Conservation (phyloP, 441 rosid genomes). For the Pelargonium myrrhifolium region DNA sequence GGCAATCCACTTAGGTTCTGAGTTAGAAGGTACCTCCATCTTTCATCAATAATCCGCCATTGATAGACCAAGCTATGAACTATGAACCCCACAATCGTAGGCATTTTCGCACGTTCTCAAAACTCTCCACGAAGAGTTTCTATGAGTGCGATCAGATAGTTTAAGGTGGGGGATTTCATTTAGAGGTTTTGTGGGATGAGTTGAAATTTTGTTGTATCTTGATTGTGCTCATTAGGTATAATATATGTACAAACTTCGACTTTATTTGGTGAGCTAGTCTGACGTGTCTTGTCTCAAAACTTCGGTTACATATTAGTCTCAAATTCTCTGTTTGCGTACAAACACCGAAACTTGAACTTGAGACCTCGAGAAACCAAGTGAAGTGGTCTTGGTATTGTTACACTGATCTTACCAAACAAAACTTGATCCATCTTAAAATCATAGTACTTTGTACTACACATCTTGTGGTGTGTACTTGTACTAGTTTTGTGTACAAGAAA, state of each 20-base stretch:
- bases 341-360: no score
- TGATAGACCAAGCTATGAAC: background rate
- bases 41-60: background rate
- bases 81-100: background rate
- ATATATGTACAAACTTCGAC: no score
- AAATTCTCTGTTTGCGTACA: no score
- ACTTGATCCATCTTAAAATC: background rate
- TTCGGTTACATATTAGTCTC: no score
- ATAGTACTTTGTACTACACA: constrained; percentile 1
- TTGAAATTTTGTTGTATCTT: background rate
- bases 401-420: background rate
- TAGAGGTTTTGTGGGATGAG: background rate
- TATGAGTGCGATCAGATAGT: background rate
- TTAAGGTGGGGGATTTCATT: background rate
- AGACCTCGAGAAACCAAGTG: no score
- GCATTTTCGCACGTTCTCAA: background rate
- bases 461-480: background rate
- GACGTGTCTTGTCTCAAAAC: no score
- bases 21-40: background rate
- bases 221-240: no score
- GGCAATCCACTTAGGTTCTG: constrained; percentile 26
- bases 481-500: background rate
- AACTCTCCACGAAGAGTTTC: background rate
- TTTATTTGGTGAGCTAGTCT: no score
- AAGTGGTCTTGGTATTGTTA: no score